phyloP scores from a whole-genome alignment of 2,329 filamentous ascomycete genomes.

The Sporothrix phasma region DNA sequence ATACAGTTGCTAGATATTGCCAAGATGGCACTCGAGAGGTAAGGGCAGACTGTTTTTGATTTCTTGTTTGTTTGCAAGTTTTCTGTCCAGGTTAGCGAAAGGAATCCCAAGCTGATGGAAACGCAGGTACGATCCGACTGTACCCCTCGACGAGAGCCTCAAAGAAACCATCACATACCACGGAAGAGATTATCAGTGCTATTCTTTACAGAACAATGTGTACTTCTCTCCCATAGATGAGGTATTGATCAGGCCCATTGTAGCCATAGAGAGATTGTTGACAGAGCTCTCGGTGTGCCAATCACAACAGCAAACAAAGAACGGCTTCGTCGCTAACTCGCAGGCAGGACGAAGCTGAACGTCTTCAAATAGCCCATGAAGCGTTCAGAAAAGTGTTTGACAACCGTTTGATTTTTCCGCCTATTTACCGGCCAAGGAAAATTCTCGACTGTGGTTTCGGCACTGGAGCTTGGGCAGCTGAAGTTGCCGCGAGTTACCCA shows the following conservation, averaged over 20 bases:
- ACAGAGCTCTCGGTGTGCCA: background rate
- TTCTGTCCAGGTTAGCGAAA: background rate
- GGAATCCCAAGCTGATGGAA: constrained; percentile 15
- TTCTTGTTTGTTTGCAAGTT: background rate
- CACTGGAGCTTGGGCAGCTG: constrained; percentile 59
- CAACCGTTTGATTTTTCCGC: constrained; percentile 58
- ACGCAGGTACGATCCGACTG: constrained; percentile 39
- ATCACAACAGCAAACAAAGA: no score
- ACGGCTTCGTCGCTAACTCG: background rate
- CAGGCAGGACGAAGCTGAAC: constrained; percentile 54
- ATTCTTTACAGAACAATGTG: constrained; percentile 52
- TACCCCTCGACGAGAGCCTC: constrained; percentile 47
- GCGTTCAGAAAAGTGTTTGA: constrained; percentile 57
- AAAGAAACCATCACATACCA: constrained; percentile 50
- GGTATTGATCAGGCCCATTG: constrained; percentile 35
- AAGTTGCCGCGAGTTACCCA: constrained; percentile 55
- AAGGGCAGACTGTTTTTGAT: background rate
- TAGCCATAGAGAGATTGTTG: no score
- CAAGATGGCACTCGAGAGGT: constrained; percentile 15
- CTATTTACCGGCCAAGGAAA: constrained; percentile 44
- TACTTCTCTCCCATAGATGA: constrained; percentile 64
- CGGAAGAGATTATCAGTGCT: constrained; percentile 57
- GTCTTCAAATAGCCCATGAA: constrained; percentile 52
- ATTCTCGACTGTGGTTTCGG: constrained; percentile 67
- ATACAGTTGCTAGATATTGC: background rate